Evolutionary conservation across 106 monocot genomes (phyloP).

Genomic region (Hemerocallis citrina): DNA sequence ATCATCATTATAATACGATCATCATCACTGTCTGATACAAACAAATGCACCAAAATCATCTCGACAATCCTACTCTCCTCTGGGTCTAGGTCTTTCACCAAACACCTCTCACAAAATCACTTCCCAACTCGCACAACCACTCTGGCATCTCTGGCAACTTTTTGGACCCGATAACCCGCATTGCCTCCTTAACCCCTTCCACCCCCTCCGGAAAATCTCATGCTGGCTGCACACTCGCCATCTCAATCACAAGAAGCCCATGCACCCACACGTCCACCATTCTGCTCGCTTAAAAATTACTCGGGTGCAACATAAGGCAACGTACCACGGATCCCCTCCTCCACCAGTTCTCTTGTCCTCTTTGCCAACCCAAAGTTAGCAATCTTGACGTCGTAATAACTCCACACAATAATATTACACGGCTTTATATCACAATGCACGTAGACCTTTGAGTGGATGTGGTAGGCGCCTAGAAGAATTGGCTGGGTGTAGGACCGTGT

Average conservation of each 20-base stretch:
- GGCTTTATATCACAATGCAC: constrained; percentile 52
- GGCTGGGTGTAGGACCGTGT: constrained; percentile 16
- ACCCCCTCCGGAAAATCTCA: constrained; percentile 9
- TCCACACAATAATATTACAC: constrained; percentile 23
- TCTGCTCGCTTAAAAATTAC: constrained; percentile 17
- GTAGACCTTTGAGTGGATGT: constrained; percentile 23
- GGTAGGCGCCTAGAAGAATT: constrained; percentile 20
- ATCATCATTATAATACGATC: too few relatives aligned
- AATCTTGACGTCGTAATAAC: constrained; percentile 26
- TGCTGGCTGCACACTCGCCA: constrained; percentile 33
- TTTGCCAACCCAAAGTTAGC: constrained; percentile 36
- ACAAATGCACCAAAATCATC: constrained; percentile 26
- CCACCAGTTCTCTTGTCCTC: background rate
- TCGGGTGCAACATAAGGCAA: constrained; percentile 68
- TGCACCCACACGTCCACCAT: constrained; percentile 50
- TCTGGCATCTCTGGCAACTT: constrained; percentile 16
- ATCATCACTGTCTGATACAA: too few relatives aligned
- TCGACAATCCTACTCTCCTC: constrained; percentile 27
- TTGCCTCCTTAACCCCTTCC: background rate
- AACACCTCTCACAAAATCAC: constrained; percentile 31
- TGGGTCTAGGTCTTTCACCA: constrained; percentile 20
- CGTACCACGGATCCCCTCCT: constrained; percentile 33
- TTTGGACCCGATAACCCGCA: constrained; percentile 17
- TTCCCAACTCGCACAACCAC: constrained; percentile 19
- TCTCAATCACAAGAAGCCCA: constrained; percentile 48